phyloP scores from a whole-genome alignment of 2,329 filamentous ascomycete species.

The Purpureocillium lavendulum region DNA sequence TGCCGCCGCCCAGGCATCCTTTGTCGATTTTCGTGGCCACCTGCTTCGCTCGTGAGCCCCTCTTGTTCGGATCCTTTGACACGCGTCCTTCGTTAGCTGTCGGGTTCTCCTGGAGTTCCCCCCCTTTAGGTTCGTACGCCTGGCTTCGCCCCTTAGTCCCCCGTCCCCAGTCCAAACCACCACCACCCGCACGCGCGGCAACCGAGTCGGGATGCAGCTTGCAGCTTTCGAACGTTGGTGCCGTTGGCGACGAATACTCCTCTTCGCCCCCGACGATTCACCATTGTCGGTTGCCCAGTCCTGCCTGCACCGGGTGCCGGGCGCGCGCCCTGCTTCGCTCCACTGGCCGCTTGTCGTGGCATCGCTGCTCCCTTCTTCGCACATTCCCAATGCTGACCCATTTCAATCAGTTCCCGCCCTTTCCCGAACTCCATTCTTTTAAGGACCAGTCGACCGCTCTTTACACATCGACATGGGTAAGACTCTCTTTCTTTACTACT shows the following conservation, averaged over 20 bases:
- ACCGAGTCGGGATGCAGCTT: too few species aligned
- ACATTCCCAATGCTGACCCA: conserved; percentile 16
- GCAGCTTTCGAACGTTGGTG: too few species aligned
- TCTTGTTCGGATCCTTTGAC: conserved; percentile 22
- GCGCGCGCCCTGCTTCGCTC: conserved; percentile 1
- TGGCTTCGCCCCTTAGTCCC: not conserved
- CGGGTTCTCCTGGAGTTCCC: conserved; percentile 9
- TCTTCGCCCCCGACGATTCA: too few species aligned
- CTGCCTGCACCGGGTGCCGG: not conserved
- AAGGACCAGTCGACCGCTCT: conserved; percentile 23
- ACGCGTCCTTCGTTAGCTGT: conserved; percentile 19
- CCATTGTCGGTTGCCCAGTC: not conserved
- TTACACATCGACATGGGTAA: conserved; percentile 35
- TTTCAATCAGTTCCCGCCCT: conserved; percentile 16
- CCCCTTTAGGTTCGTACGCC: conserved; percentile 8
- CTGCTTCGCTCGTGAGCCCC: conserved; percentile 16
- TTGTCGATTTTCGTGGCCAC: conserved; percentile 11
- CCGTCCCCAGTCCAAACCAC: not conserved
- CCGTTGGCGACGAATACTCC: too few species aligned
- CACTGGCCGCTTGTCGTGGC: too few species aligned
- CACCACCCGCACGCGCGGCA: too few species aligned
- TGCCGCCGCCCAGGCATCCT: conserved; percentile 5
- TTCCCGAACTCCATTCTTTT: conserved; percentile 17
- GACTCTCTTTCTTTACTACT: conserved; percentile 20
- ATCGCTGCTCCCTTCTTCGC: conserved; percentile 4